Conservation (phyloP, 1,284 basidiomycete genomes). For the Ganoderma boninense region DNA sequence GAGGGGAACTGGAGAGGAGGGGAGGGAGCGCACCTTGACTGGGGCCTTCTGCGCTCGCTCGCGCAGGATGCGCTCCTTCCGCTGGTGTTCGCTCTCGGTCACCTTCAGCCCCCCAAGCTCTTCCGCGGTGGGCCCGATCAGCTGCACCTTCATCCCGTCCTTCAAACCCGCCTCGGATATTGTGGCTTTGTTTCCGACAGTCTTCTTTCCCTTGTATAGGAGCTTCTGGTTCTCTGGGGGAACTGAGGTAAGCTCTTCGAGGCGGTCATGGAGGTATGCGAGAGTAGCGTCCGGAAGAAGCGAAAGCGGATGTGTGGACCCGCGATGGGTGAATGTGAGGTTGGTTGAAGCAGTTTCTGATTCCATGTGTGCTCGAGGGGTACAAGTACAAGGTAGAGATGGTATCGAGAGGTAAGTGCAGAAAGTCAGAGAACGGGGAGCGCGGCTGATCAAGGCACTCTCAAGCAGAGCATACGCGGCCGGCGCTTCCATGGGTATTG, state of each 20-base stretch:
- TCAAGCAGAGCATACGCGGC: not conserved
- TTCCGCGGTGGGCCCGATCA: conserved; percentile 68
- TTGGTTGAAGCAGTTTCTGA: conserved; percentile 20
- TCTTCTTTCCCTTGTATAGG: conserved; percentile 74
- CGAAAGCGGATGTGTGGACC: conserved; percentile 53
- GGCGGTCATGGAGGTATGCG: conserved; percentile 51
- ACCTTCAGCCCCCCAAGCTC: conserved; percentile 63
- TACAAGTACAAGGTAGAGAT: not conserved
- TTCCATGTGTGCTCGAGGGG: conserved; percentile 14
- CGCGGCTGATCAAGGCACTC: not conserved
- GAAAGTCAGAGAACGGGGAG: not conserved
- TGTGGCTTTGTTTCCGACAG: conserved; percentile 45
- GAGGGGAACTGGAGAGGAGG: not conserved
- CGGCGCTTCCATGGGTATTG: not conserved
- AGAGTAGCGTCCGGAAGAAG: conserved; percentile 57
- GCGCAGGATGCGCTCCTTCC: conserved; percentile 62
- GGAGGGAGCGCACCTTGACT: conserved; percentile 58
- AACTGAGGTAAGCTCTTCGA: conserved; percentile 71
- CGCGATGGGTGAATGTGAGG: conserved; percentile 54
- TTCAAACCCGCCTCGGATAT: conserved; percentile 63
- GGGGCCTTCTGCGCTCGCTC: conserved; percentile 66
- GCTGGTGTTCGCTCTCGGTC: conserved; percentile 64
- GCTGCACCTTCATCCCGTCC: conserved; percentile 68
- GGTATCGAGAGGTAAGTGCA: not conserved
- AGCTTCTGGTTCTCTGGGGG: conserved; percentile 74